These are phyloP conservation scores for Rosellinia necatrix DNA, from an alignment of 2,329 filamentous ascomycete species.

Conservation along the genomic window DNA sequence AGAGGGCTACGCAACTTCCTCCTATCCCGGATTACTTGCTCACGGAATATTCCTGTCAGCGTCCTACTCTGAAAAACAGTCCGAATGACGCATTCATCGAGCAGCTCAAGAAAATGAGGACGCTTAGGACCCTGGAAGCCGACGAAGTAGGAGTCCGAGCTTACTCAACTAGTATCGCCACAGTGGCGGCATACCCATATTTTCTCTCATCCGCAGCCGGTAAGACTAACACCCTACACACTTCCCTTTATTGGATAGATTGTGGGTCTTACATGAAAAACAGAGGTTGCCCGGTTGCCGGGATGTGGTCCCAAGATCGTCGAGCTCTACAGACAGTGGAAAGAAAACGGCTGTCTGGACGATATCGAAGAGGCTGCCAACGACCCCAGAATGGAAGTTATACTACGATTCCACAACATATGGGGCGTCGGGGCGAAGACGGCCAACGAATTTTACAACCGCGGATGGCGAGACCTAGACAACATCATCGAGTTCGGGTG, in stretches of 20 bases:
- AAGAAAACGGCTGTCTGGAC: conserved; percentile 59
- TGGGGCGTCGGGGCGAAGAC: conserved; percentile 90
- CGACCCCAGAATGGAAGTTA: conserved; percentile 66
- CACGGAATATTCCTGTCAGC: conserved; percentile 77
- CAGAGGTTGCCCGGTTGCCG: conserved; percentile 65
- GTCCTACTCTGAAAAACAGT: conserved; percentile 69
- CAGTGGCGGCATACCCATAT: conserved; percentile 79
- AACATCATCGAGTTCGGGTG: conserved; percentile 86
- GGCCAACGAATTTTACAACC: conserved; percentile 79
- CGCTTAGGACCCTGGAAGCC: conserved; percentile 69
- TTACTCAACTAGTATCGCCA: conserved; percentile 85
- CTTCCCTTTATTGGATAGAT: conserved; percentile 44
- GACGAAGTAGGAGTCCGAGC: conserved; percentile 83
- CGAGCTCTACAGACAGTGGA: conserved; percentile 77
- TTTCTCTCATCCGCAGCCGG: conserved; percentile 47
- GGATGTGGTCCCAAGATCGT: conserved; percentile 83
- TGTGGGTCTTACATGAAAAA: conserved; percentile 6
- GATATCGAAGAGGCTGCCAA: conserved; percentile 69
- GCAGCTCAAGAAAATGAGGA: conserved; percentile 74
- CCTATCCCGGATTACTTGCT: conserved; percentile 69
- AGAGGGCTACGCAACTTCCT: conserved; percentile 61
- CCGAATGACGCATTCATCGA: conserved; percentile 78
- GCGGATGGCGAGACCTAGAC: conserved; percentile 81
- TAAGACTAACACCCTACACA: conserved; percentile 41
- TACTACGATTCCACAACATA: conserved; percentile 78